Evolutionary conservation across 106 monocot genomes (phyloP).

Genomic region (Acanthochlamys bracteata): DNA sequence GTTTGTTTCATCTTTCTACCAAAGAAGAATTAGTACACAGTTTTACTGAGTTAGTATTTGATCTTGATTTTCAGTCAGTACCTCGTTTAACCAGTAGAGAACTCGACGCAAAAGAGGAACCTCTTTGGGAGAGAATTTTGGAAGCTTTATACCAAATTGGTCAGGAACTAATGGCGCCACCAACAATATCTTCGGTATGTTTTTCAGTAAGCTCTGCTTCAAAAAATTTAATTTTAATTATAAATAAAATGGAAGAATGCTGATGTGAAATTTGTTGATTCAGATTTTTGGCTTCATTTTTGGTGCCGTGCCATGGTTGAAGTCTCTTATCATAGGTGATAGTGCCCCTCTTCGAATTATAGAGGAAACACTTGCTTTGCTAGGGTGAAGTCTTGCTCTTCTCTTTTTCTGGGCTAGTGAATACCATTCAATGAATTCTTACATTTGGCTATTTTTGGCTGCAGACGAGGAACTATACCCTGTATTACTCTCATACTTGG

Average conservation of each 20-base stretch:
- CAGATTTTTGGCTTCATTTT: conserved; percentile 55
- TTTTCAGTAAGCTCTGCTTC: neutral
- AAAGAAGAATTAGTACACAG: neutral
- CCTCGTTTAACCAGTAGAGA: conserved; percentile 19
- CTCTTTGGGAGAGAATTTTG: conserved; percentile 18
- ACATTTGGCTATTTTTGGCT: neutral
- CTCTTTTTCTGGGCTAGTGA: neutral
- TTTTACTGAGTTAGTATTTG: neutral
- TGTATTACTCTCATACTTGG: conserved; percentile 20
- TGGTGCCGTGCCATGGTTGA: conserved; percentile 53
- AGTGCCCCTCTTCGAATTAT: conserved; percentile 45
- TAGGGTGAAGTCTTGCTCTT: conserved; percentile 36
- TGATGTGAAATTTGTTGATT: too few species aligned
- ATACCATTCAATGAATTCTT: neutral
- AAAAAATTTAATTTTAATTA: neutral
- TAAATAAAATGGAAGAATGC: neutral
- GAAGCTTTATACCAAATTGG: conserved; percentile 19
- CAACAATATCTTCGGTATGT: conserved; percentile 52
- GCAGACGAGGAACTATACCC: conserved; percentile 16
- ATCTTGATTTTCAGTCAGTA: conserved; percentile 11
- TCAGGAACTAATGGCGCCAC: conserved; percentile 53
- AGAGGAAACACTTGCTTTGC: conserved; percentile 37
- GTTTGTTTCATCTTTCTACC: neutral
- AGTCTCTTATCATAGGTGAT: conserved; percentile 38
- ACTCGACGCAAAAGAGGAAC: conserved; percentile 3